A percentile compares a stretch with the other conserved stretches of the same genome.
phyloP scores from a whole-genome alignment of 306 rosid genomes.

The Carpinus fangiana region DNA sequence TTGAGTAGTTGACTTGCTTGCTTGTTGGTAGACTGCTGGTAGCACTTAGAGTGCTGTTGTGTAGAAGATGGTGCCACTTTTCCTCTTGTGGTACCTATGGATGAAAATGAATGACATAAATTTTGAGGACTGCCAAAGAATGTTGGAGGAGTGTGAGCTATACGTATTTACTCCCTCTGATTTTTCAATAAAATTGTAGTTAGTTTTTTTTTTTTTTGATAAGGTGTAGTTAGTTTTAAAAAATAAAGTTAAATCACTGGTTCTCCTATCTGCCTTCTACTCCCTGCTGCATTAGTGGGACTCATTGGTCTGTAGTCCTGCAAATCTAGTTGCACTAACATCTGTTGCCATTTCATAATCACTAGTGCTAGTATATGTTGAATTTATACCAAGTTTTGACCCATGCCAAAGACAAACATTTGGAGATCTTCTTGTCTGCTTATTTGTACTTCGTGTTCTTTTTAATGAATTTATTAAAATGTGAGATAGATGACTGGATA shows the following conservation, averaged over 20 bases:
- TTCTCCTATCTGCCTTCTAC: neutral
- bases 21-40: no score
- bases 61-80: no score
- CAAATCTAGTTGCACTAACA: neutral
- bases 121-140: no score
- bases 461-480: neutral
- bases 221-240: neutral
- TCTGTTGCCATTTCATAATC: neutral
- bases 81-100: no score
- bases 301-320: neutral
- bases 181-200: neutral
- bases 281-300: neutral
- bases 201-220: no score
- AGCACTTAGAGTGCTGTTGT: no score
- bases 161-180: neutral
- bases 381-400: no score
- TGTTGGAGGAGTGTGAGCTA: no score
- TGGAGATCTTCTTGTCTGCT: neutral
- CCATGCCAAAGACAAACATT: neutral
- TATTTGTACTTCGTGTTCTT: neutral
- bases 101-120: no score
- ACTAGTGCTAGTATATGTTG: neutral
- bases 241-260: neutral
- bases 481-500: neutral
- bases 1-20: no score